Evolutionary conservation across 1,284 basidiomycete species (phyloP), one percentile per base, ranked within the genome.

Genomic region (Ceratorhiza oryzae-sativae): DNA sequence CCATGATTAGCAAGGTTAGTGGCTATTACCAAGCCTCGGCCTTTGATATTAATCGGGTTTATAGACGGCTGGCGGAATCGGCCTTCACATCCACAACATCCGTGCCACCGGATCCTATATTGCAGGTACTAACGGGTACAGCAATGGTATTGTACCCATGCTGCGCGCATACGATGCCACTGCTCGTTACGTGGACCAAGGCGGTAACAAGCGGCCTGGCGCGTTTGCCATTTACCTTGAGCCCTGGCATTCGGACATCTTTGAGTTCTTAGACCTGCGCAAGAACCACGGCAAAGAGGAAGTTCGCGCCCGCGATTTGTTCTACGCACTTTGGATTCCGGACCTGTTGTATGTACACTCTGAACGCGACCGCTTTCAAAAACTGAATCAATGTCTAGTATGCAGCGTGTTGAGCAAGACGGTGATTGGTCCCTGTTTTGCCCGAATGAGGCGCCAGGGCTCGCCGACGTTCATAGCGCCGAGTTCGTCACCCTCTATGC

Each of bases 211-310:
- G 86, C 93, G 97, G 53, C 97, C 97, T 1, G 97, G 97, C 75
- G 97, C 97, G 1, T 98, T 99, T 78, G 94, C 97, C 36, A 95
- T 98, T 81, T 98, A 98, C 83, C 84, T 98, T 75, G 96, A 98
- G 82, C 96, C 96, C 9, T 98, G 96, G 96, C 97, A 99, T 81
- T 88, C 94, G 41, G 97, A 99, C 80, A 83, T 99, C 77, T 98
- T 98, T 77, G 97, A 98, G 76, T 98, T 99, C 86, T 86, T 99
- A 76, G 97, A 99, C 81, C 86, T 99, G 56, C 88, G 97, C 78
- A 99, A 99, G 88, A 99, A 99, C 82, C 97, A 99, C 79, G 97
- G 97, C 73, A 99, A 99, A 82, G 97, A 99, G 82, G 97, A 99
- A 82, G 90, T 91, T 68, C 93, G 97, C 76, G 97, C 97, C 34